Evolutionary conservation across 2,329 filamentous ascomycete species (phyloP).

Genomic region (Fusarium nodosum): DNA sequence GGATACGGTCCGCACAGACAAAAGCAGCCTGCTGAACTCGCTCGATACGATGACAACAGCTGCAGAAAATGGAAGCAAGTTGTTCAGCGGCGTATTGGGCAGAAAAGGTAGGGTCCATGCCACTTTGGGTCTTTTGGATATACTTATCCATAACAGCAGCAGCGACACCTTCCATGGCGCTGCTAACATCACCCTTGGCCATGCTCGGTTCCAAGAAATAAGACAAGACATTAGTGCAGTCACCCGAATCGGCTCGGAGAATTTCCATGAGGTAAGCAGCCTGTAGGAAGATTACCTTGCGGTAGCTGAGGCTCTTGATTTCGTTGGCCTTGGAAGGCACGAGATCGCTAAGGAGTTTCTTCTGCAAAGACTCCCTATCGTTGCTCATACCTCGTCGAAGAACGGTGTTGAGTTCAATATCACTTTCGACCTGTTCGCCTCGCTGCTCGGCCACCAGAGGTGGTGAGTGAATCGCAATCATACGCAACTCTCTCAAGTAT

Average conservation of each 20-base stretch:
- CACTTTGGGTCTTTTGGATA: slow-evolving; percentile 78
- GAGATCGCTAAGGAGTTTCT: slow-evolving; percentile 79
- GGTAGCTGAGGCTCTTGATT: slow-evolving; percentile 85
- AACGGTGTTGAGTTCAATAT: slow-evolving; percentile 96
- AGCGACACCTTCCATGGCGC: slow-evolving; percentile 74
- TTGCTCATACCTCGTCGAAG: slow-evolving; percentile 86
- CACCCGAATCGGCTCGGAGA: slow-evolving; percentile 85
- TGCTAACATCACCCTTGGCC: slow-evolving; percentile 73
- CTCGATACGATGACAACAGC: slow-evolving; percentile 93
- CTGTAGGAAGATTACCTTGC: slow-evolving; percentile 92
- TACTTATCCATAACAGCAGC: slow-evolving; percentile 83
- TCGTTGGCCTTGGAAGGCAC: slow-evolving; percentile 83
- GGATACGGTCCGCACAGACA: slow-evolving; percentile 85
- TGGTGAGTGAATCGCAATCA: slow-evolving; percentile 88
- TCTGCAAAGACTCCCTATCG: slow-evolving; percentile 83
- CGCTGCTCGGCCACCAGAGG: slow-evolving; percentile 90
- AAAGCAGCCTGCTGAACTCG: slow-evolving; percentile 91
- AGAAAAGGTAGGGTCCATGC: slow-evolving; percentile 82
- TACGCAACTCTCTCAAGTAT: slow-evolving; percentile 81
- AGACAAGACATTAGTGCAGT: slow-evolving; percentile 88
- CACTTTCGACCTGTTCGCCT: slow-evolving; percentile 91
- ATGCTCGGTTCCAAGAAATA: slow-evolving; percentile 97
- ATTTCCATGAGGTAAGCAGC: slow-evolving; percentile 91
- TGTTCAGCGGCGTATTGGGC: slow-evolving; percentile 91
- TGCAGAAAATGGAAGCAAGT: slow-evolving; percentile 85